These are phyloP conservation scores for Exophiala sp. DNA, from an alignment of 2,329 filamentous ascomycete species.

Conservation along the genomic window DNA sequence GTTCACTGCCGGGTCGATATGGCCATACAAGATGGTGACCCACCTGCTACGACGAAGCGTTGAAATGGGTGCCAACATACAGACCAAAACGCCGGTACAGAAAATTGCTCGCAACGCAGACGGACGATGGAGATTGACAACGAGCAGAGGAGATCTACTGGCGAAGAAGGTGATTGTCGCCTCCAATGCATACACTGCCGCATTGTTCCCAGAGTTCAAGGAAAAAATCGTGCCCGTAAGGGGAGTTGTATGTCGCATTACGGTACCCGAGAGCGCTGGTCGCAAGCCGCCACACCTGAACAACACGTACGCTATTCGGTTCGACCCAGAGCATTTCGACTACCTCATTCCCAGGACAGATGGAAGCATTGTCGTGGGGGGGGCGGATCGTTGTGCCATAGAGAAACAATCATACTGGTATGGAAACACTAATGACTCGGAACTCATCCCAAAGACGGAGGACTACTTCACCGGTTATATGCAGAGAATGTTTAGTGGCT, in stretches of 20 bases:
- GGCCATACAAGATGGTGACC: slow-evolving; percentile 76
- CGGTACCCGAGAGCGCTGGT: slow-evolving; percentile 36
- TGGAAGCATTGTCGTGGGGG: slow-evolving; percentile 60
- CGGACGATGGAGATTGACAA: slow-evolving; percentile 64
- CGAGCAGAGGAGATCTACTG: slow-evolving; percentile 62
- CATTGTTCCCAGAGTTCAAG: slow-evolving; percentile 65
- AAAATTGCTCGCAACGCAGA: slow-evolving; percentile 26
- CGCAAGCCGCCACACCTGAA: slow-evolving; percentile 31
- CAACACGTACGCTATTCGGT: slow-evolving; percentile 61
- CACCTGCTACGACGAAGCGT: slow-evolving; percentile 64
- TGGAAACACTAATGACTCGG: slow-evolving; percentile 42
- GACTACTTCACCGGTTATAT: slow-evolving; percentile 40
- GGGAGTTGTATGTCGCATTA: slow-evolving; percentile 49
- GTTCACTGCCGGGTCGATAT: slow-evolving; percentile 35
- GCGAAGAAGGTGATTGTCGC: slow-evolving; percentile 68
- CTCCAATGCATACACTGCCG: slow-evolving; percentile 79
- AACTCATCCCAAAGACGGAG: slow-evolving; percentile 33
- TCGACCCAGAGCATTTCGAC: slow-evolving; percentile 58
- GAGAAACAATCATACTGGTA: slow-evolving; percentile 42
- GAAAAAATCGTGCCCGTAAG: slow-evolving; percentile 74
- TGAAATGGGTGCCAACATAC: slow-evolving; percentile 49
- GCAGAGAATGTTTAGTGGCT: slow-evolving; percentile 37
- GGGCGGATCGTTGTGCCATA: slow-evolving; percentile 50
- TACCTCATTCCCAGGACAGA: slow-evolving; percentile 62
- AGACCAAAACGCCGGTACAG: slow-evolving; percentile 50